Evolutionary conservation across 2,329 filamentous ascomycete species (phyloP).

Genomic region (Penicillium sp.): DNA sequence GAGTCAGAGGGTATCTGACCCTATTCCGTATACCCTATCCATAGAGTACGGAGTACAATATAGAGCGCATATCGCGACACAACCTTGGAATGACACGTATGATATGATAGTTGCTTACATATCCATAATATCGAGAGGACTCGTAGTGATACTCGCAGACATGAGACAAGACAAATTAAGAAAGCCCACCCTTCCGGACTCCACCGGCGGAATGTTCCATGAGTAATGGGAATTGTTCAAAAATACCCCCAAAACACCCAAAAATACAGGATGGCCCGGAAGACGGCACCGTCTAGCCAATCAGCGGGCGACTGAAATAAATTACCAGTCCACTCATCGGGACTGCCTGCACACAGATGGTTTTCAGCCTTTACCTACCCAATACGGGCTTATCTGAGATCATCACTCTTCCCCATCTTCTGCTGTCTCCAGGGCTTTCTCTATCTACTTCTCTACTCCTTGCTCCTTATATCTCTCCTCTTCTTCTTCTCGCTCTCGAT

Average conservation of each 20-base stretch:
- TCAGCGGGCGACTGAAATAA: slow-evolving; percentile 5
- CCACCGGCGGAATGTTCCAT: slow-evolving; percentile 29
- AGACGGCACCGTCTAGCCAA: slow-evolving; percentile 16
- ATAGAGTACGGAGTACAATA: too few relatives aligned
- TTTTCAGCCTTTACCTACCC: slow-evolving; percentile 20
- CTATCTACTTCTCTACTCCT: slow-evolving; percentile 10
- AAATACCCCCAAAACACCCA: not conserved
- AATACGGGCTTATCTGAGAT: slow-evolving; percentile 26
- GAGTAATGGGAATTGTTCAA: slow-evolving; percentile 10
- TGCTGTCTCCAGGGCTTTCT: slow-evolving; percentile 4
- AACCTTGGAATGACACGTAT: too few relatives aligned
- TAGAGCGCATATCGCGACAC: too few relatives aligned
- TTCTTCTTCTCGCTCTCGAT: not conserved
- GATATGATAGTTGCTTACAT: too few relatives aligned
- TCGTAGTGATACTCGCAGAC: too few relatives aligned
- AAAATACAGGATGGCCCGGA: slow-evolving; percentile 9
- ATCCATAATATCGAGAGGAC: too few relatives aligned
- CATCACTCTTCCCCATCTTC: slow-evolving; percentile 14
- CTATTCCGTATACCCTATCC: too few relatives aligned
- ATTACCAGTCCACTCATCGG: slow-evolving; percentile 1
- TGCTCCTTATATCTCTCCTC: slow-evolving; percentile 4
- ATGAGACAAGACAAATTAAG: not conserved
- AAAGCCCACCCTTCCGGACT: slow-evolving; percentile 12
- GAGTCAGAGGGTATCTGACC: not conserved
- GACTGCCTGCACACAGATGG: not conserved